A percentile compares a stretch with the other conserved stretches of the same genome.
These are phyloP conservation scores for Metschnikowia baotianmanensis DNA, from an alignment of 805 yeast species.

Conservation along the genomic window DNA sequence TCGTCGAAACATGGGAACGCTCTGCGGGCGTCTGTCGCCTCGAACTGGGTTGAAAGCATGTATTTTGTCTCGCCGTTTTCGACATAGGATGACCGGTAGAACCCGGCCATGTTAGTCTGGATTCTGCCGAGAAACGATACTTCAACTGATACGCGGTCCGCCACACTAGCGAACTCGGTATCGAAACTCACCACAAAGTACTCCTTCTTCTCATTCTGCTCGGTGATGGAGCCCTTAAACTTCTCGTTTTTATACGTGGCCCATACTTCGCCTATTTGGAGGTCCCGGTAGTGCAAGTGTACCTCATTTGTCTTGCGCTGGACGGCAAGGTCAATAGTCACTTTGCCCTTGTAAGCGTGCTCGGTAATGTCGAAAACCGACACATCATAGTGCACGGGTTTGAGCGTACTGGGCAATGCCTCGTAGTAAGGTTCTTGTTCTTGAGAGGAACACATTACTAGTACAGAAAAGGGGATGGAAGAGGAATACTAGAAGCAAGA, in stretches of 20 bases:
- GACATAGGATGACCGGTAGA: constrained; percentile 47
- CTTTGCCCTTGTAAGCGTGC: constrained; percentile 48
- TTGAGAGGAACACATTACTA: constrained; percentile 2
- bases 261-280: constrained; percentile 25
- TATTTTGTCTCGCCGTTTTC: constrained; percentile 36
- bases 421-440: constrained; percentile 32
- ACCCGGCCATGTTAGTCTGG: constrained; percentile 57
- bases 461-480: neutral
- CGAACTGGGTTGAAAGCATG: constrained; percentile 55
- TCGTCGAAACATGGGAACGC: constrained; percentile 61
- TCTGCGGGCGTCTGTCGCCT: constrained; percentile 57
- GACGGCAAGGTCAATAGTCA: constrained; percentile 47
- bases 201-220: constrained; percentile 55
- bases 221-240: constrained; percentile 23
- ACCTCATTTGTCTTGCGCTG: constrained; percentile 42
- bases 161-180: constrained; percentile 25
- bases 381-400: constrained; percentile 73
- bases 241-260: constrained; percentile 26
- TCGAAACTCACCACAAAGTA: constrained; percentile 59
- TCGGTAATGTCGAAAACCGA: constrained; percentile 48
- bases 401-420: constrained; percentile 61
- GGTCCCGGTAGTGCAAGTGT: constrained; percentile 47
- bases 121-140: constrained; percentile 43
- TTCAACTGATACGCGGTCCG: constrained; percentile 25
- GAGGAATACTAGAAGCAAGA: neutral